Evolutionary conservation across 495 filamentous ascomycete species (phyloP).

Genomic region (Jackrogersella minutella): DNA sequence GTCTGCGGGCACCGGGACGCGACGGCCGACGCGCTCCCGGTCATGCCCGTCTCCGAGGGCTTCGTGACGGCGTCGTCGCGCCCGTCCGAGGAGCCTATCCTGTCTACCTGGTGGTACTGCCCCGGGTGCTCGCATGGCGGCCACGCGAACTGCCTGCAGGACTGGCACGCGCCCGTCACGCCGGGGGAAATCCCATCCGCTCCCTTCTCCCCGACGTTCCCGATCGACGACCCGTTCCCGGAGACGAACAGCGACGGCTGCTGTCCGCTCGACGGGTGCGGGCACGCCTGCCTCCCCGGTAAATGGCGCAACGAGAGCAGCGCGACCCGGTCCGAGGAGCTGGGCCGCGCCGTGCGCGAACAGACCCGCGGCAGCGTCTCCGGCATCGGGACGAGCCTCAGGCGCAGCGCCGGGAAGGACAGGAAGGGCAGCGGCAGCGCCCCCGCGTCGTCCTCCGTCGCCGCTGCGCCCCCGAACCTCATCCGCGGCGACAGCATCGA

Average conservation of each 20-base stretch:
- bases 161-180: slow-evolving; percentile 64
- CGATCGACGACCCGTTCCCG: slow-evolving; percentile 52
- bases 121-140: slow-evolving; percentile 79
- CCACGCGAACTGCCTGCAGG: slow-evolving; percentile 71
- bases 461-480: slow-evolving; percentile 13
- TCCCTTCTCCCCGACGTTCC: slow-evolving; percentile 3
- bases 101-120: slow-evolving; percentile 71
- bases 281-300: slow-evolving; percentile 75
- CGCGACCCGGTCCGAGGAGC: slow-evolving; percentile 50
- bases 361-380: slow-evolving; percentile 46
- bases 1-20: slow-evolving; percentile 54
- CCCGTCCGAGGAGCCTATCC: slow-evolving; percentile 39
- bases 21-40: slow-evolving; percentile 29
- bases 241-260: slow-evolving; percentile 66
- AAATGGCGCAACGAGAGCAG: slow-evolving; percentile 61
- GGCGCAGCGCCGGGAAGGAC: slow-evolving; percentile 19
- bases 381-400: slow-evolving; percentile 9
- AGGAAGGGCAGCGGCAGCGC: slow-evolving; percentile 27
- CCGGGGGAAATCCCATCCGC: slow-evolving; percentile 14
- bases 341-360: slow-evolving; percentile 53
- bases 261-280: slow-evolving; percentile 76
- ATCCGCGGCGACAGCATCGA: slow-evolving; percentile 50
- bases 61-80: slow-evolving; percentile 45
- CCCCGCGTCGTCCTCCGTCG: slow-evolving; percentile 12
- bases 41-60: slow-evolving; percentile 35